phyloP scores from a whole-genome alignment of 495 filamentous ascomycete genomes.

The Podospora conica region DNA sequence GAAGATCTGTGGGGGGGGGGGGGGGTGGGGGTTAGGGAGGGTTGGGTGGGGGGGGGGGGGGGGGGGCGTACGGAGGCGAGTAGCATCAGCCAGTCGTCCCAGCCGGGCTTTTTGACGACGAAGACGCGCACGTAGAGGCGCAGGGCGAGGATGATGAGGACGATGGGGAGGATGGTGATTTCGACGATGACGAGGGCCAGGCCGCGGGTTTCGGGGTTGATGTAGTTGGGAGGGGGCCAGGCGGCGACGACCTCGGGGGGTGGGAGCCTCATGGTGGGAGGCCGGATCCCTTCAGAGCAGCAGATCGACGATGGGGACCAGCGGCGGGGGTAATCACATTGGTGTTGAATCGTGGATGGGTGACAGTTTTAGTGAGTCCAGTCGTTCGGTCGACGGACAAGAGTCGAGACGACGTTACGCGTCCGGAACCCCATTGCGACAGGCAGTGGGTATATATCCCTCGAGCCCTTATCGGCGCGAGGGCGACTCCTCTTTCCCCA shows the following conservation, averaged over 20 bases:
- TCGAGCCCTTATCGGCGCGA: background rate
- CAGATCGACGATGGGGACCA: background rate
- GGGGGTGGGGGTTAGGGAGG: background rate
- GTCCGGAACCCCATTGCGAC: background rate
- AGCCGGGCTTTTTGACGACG: slow-evolving; percentile 14
- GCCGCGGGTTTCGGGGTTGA: slow-evolving; percentile 47
- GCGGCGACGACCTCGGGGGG: slow-evolving; percentile 36
- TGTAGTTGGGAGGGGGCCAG: slow-evolving; percentile 54
- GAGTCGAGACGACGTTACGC: background rate
- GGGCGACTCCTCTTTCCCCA: background rate
- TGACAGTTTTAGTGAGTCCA: too few species aligned
- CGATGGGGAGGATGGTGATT: slow-evolving; percentile 16
- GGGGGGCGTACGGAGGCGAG: slow-evolving; percentile 16
- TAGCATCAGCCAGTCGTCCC: slow-evolving; percentile 30
- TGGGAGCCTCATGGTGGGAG: slow-evolving; percentile 39
- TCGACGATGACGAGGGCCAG: slow-evolving; percentile 25
- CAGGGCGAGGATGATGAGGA: slow-evolving; percentile 16
- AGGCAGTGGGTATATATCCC: background rate
- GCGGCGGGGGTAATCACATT: background rate
- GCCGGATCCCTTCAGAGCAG: too few species aligned
- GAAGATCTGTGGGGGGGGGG: slow-evolving; percentile 14
- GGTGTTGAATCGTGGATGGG: background rate
- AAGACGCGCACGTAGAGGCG: slow-evolving; percentile 20
- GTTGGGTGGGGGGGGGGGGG: background rate
- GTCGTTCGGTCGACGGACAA: background rate